Evolutionary conservation across 2,329 filamentous ascomycete genomes (phyloP), one percentile per base, ranked within the genome.

Genomic region (Rhexocercosporidium sp.): DNA sequence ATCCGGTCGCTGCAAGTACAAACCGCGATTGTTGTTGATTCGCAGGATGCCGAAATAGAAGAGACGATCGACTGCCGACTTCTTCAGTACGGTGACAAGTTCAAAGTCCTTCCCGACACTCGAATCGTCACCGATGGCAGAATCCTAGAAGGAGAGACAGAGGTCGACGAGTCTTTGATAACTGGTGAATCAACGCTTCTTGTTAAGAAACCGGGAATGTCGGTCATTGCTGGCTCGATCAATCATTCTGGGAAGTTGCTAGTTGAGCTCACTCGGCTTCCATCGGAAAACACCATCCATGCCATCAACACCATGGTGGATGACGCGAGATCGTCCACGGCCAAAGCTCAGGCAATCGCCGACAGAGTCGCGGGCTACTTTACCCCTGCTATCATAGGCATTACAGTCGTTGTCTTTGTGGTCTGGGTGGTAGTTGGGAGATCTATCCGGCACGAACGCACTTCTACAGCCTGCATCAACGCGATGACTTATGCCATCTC

Each of bases 131-230:
- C 92, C 0, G 92, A 96, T 71, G 92, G 92, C 0, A 84, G 82
- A 0, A 84, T 95, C 0, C 68, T 89, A 0, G 78, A 79, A 1
- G 92, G 92, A 0, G 80, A 79, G 0, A 89, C 87, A 0, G 91
- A 92, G 66, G 83, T 93, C 0, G 86, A 95, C 73, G 92, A 95
- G 75, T 92, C 91, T 0, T 92, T 93, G 87, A 78, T 95, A 9
- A 95, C 92, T 0, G 92, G 92, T 0, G 92, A 96, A 75, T 83
- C 86, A 0, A 77, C 78, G 0, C 88, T 86, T 0, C 84, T 92
- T 0, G 81, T 82, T 4, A 94, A 94, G 74, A 68, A 77, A 0
- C 61, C 78, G 0, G 83, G 83, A 0, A 85, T 84, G 0, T 59
- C 72, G 0, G 83, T 94, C 1, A 85, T 92, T 65, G 92, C 92